A percentile compares a stretch with the other conserved stretches of the same genome.
Evolutionary conservation across 148 eudicot genomes (phyloP).

Genomic region (Vaccinium myrtillus): DNA sequence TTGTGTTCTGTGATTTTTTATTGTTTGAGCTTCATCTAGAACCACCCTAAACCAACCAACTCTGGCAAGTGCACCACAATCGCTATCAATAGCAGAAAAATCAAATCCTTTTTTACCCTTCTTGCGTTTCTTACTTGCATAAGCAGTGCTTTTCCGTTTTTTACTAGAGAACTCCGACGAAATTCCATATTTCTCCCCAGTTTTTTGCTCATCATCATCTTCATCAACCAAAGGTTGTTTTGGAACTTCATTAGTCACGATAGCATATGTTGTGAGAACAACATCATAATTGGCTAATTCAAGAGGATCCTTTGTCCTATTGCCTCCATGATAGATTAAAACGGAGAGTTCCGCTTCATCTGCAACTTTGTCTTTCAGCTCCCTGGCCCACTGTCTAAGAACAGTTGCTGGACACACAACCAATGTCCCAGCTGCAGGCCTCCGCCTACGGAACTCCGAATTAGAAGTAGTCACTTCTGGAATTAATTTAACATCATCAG

Average conservation of each 20-base stretch:
- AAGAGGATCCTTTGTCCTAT: conserved; percentile 71
- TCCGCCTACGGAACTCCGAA: conserved; percentile 43
- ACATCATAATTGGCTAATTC: conserved; percentile 75
- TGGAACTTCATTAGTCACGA: conserved; percentile 91
- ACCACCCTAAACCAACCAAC: conserved; percentile 94
- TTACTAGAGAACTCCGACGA: conserved; percentile 58
- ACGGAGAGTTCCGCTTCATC: conserved; percentile 57
- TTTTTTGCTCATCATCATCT: conserved; percentile 68
- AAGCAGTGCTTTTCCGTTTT: conserved; percentile 50
- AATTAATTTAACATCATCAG: conserved; percentile 34
- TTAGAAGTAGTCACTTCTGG: conserved; percentile 44
- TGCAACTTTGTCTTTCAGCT: conserved; percentile 80
- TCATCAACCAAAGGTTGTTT: conserved; percentile 79
- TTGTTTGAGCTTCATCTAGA: conserved; percentile 96
- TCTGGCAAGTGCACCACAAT: conserved; percentile 75
- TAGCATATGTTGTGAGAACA: conserved; percentile 91
- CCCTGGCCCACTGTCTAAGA: conserved; percentile 93
- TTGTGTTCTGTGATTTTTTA: conserved; percentile 91
- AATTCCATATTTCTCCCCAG: conserved; percentile 58
- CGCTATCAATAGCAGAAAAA: conserved; percentile 42
- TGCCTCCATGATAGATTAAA: conserved; percentile 90
- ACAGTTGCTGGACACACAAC: conserved; percentile 98
- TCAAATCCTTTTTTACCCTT: conserved; percentile 63
- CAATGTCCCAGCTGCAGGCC: conserved; percentile 95
- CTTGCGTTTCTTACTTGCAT: conserved; percentile 52